These are phyloP conservation scores for Polyplosphaeria fusca DNA, from an alignment of 495 filamentous ascomycete genomes.

Conservation along the genomic window DNA sequence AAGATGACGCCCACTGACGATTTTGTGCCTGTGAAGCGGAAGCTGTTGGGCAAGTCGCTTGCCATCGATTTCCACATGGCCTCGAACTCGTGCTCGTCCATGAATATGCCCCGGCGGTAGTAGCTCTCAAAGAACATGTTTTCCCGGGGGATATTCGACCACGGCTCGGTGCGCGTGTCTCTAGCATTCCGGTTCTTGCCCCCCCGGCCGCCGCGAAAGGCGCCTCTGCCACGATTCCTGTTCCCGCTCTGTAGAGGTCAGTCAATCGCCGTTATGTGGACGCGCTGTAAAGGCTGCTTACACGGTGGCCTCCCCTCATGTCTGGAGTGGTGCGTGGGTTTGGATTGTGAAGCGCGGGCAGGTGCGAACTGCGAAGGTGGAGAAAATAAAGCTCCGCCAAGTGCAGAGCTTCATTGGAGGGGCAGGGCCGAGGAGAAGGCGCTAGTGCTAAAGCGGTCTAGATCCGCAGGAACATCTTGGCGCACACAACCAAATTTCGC, in stretches of 20 bases:
- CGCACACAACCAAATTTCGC: neutral
- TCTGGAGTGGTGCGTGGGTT: neutral
- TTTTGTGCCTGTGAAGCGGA: slow-evolving; percentile 69
- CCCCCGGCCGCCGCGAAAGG: slow-evolving; percentile 30
- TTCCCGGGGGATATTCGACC: slow-evolving; percentile 56
- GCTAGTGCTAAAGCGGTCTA: too few relatives aligned
- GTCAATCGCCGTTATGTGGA: too few relatives aligned
- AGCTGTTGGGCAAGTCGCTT: slow-evolving; percentile 88
- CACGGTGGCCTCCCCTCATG: neutral
- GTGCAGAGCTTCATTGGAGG: neutral
- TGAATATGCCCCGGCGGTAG: slow-evolving; percentile 72
- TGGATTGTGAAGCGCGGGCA: neutral
- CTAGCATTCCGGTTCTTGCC: slow-evolving; percentile 3
- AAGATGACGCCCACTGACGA: neutral
- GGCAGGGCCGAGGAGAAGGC: neutral
- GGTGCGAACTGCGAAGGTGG: neutral
- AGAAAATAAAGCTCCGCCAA: neutral
- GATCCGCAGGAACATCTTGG: neutral
- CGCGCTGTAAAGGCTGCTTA: neutral
- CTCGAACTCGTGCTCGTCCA: slow-evolving; percentile 68
- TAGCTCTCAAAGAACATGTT: slow-evolving; percentile 78
- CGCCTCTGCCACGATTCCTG: slow-evolving; percentile 33
- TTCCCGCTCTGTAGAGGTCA: neutral
- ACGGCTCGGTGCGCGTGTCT: slow-evolving; percentile 12
- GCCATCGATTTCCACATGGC: slow-evolving; percentile 79